Percentiles rank a stretch among this genome's conserved stretches.
phyloP scores from a whole-genome alignment of 2,329 filamentous ascomycete species.

The Colletotrichum sp. region DNA sequence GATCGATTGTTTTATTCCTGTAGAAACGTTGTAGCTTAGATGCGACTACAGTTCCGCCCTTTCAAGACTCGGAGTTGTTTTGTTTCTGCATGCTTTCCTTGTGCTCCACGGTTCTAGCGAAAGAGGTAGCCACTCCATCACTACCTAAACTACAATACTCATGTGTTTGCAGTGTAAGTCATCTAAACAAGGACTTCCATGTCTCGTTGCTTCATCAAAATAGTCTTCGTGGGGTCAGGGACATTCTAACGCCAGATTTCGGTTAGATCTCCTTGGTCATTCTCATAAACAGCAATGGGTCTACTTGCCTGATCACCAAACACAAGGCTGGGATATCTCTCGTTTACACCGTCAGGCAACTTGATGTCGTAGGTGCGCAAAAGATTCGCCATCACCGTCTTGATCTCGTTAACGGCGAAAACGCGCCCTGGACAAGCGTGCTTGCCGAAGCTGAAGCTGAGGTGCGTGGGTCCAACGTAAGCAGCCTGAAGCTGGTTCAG shows the following conservation, averaged over 20 bases:
- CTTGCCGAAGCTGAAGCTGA: slow-evolving; percentile 12
- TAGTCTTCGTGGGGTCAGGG: not conserved
- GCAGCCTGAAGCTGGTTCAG: slow-evolving; percentile 43
- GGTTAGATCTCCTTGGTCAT: not conserved
- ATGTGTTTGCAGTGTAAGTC: not conserved
- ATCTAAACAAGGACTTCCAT: not conserved
- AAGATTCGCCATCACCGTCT: not conserved
- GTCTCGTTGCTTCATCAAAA: not conserved
- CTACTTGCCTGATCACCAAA: not conserved
- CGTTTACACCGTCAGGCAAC: not conserved
- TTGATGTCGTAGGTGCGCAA: slow-evolving; percentile 9
- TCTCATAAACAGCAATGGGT: rapidly evolving
- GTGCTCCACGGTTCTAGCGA: not conserved
- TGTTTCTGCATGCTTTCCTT: not conserved
- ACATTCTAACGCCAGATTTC: not conserved
- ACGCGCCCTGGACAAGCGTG: slow-evolving; percentile 12
- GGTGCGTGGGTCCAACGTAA: slow-evolving; percentile 25
- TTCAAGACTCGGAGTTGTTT: not conserved
- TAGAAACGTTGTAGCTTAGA: not conserved
- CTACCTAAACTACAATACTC: not conserved
- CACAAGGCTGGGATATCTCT: not conserved
- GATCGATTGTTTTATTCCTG: not conserved
- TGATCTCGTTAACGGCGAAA: slow-evolving; percentile 20
- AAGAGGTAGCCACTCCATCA: rapidly evolving
- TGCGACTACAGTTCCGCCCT: not conserved